A percentile compares a stretch with the other conserved stretches of the same genome.
These are phyloP conservation scores for Starmerella scarabaei DNA, from an alignment of 805 yeast species.

Conservation along the genomic window DNA sequence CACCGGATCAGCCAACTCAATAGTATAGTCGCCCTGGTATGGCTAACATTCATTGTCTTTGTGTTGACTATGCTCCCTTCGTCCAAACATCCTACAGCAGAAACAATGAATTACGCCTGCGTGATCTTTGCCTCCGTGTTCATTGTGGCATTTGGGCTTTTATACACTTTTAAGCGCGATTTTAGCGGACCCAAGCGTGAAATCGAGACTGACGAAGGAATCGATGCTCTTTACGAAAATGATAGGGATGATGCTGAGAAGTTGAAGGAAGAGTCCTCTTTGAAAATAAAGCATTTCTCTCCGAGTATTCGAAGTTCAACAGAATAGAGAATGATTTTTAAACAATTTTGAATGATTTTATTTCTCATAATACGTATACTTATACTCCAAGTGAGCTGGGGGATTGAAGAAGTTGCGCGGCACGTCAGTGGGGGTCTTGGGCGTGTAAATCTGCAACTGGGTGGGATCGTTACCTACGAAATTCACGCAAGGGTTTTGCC, in stretches of 20 bases:
- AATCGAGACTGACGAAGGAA: neutral
- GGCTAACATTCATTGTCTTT: conserved; percentile 39
- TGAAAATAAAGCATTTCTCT: too few relatives aligned
- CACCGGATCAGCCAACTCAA: conserved; percentile 32
- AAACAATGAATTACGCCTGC: conserved; percentile 56
- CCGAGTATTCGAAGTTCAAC: too few relatives aligned
- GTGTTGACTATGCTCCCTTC: conserved; percentile 51
- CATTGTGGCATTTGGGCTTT: conserved; percentile 32
- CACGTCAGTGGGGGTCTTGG: neutral
- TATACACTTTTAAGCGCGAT: conserved; percentile 40
- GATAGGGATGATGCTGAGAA: too few relatives aligned
- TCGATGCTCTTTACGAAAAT: too few relatives aligned
- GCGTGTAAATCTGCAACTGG: conserved; percentile 5
- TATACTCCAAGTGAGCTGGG: conserved; percentile 9
- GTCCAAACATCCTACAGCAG: conserved; percentile 26
- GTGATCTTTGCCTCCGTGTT: conserved; percentile 52
- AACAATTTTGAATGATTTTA: too few relatives aligned
- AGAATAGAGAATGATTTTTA: too few relatives aligned
- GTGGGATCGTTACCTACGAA: neutral
- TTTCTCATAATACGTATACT: neutral
- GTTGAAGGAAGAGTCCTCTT: too few relatives aligned
- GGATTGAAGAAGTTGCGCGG: conserved; percentile 18
- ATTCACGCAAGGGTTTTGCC: neutral
- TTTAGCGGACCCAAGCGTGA: conserved; percentile 41
- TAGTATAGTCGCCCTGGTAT: conserved; percentile 36